Evolutionary conservation across 1,139 yeast genomes (phyloP), one percentile per base, ranked within the genome.

Genomic region (Wickerhamomyces sp.): DNA sequence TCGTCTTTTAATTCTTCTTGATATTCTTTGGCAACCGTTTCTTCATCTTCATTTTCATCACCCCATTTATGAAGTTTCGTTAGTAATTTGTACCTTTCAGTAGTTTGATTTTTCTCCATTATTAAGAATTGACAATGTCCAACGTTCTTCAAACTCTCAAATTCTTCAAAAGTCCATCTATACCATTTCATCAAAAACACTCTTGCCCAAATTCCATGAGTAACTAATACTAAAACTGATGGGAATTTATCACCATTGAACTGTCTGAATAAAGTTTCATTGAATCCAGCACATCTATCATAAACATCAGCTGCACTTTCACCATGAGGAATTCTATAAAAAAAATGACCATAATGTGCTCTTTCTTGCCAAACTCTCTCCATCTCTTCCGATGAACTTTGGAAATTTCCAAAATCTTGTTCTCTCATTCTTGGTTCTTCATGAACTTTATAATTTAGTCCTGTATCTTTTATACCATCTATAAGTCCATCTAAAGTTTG

Each of bases 221-320:
- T 84, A 34, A 90, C 96, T 42, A 90, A 68, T 2, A 90, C 91
- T 41, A 89, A 72, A 15, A 89, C 83, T 42, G 76, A 73, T 10
- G 94, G 91, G 63, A 84, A 85, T 56, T 76, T 71, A 26, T 76
- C 82, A 43, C 72, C 71, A 48, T 78, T 79, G 60, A 90, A 90
- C 60, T 86, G 94, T 37, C 97, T 72, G 62, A 83, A 88, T 39
- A 90, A 65, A 0, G 95, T 79, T 63, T 89, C 96, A 61, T 89
- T 89, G 64, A 90, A 90, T 34, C 94, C 86, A 2, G 96, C 86
- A 50, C 91, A 84, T 41, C 97, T 69, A 63, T 90, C 96, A 65
- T 82, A 90, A 4, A 90, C 96, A 64, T 90, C 97, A 0, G 97
- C 97, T 0, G 96, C 97, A 58, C 93, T 84, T 63, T 90, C 97